Percentiles rank a stretch among this genome's conserved stretches.
Evolutionary conservation across 768 basidiomycete genomes (phyloP).

Genomic region (Naematelia encephala): DNA sequence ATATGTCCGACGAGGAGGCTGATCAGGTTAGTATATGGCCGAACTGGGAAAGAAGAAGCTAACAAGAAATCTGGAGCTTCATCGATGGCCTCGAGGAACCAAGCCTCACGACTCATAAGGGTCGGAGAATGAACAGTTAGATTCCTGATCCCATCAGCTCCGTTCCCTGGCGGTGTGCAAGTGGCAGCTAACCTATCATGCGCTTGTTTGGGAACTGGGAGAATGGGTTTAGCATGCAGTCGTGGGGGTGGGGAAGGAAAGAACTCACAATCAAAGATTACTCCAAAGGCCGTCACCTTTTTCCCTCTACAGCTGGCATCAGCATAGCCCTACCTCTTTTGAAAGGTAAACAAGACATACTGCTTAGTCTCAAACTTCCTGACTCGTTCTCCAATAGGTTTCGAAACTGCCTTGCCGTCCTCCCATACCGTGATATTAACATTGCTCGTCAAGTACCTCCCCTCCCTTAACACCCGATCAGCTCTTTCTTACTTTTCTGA

Average conservation of each 20-base stretch:
- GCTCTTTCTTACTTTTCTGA: not conserved
- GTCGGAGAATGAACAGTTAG: constrained; percentile 71
- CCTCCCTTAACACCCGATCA: constrained; percentile 53
- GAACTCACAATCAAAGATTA: constrained; percentile 63
- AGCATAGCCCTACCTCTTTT: too few species aligned
- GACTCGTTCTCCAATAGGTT: constrained; percentile 57
- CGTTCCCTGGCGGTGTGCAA: not conserved
- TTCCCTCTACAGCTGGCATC: constrained; percentile 62
- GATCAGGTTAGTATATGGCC: not conserved
- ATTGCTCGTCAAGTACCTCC: constrained; percentile 77
- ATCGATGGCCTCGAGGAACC: constrained; percentile 75
- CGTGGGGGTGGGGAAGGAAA: too few species aligned
- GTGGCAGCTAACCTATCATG: constrained; percentile 55
- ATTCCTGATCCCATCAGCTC: constrained; percentile 50
- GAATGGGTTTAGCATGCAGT: not conserved
- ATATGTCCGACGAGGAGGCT: constrained; percentile 64
- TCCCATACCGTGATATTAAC: constrained; percentile 72
- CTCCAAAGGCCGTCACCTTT: constrained; percentile 73
- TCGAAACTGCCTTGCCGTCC: constrained; percentile 42
- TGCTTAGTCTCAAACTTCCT: constrained; percentile 70
- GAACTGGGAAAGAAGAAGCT: constrained; percentile 4
- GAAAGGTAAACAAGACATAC: constrained; percentile 53
- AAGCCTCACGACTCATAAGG: constrained; percentile 73
- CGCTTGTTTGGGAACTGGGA: constrained; percentile 26
- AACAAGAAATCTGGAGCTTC: constrained; percentile 77